Percentiles rank a stretch among this genome's conserved stretches.
These are phyloP conservation scores for Psilocybe cyanescens DNA, from an alignment of 768 basidiomycete genomes.

Conservation along the genomic window DNA sequence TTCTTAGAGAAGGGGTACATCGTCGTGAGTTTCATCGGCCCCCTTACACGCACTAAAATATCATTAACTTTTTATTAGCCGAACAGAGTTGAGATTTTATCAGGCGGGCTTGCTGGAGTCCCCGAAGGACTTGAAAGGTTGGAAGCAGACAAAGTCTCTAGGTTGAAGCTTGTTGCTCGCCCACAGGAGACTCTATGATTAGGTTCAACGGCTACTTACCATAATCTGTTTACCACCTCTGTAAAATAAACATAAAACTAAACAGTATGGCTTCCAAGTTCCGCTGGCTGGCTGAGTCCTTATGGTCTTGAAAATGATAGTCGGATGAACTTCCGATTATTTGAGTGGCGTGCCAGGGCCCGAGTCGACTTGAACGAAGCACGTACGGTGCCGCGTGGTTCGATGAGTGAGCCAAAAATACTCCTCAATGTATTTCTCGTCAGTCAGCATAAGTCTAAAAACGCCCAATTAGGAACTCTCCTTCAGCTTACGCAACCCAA, in stretches of 20 bases:
- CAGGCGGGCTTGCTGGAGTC: slow-evolving; percentile 42
- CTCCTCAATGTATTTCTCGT: neutral
- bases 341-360: too few relatives aligned
- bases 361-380: too few relatives aligned
- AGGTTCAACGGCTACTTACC: too few relatives aligned
- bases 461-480: neutral
- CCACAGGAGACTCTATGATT: slow-evolving; percentile 40
- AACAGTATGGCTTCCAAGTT: too few relatives aligned
- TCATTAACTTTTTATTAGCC: slow-evolving; percentile 33
- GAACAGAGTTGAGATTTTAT: slow-evolving; percentile 43
- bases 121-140: slow-evolving; percentile 42
- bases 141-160: slow-evolving; percentile 42
- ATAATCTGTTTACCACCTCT: too few relatives aligned
- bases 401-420: too few relatives aligned
- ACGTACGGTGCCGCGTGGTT: too few relatives aligned
- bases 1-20: slow-evolving; percentile 22
- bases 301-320: too few relatives aligned
- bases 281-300: too few relatives aligned
- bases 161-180: slow-evolving; percentile 44
- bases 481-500: neutral
- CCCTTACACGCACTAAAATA: too few relatives aligned
- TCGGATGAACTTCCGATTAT: too few relatives aligned
- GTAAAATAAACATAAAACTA: too few relatives aligned
- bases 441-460: neutral
- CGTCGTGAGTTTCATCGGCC: slow-evolving; percentile 14